A percentile compares a stretch with the other conserved stretches of the same genome.
Evolutionary conservation across 2,329 filamentous ascomycete species (phyloP).

Genomic region (Aspergillus texensis): DNA sequence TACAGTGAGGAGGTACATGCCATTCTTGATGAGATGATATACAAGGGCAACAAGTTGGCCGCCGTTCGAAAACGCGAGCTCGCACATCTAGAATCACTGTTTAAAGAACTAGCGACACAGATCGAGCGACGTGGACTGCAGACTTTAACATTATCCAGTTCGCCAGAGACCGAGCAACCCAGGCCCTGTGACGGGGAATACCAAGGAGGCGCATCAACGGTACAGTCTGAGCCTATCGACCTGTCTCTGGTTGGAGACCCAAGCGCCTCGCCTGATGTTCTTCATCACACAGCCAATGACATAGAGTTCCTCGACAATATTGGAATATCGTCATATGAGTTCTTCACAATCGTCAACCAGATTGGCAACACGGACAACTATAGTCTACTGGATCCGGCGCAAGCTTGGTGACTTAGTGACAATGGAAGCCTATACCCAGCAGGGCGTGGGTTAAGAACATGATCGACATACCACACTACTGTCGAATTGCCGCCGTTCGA

Average conservation of each 20-base stretch:
- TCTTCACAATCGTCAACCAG: conserved; percentile 42
- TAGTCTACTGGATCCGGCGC: conserved; percentile 14
- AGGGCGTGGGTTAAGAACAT: too few species aligned
- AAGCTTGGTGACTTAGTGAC: not conserved
- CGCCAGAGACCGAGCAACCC: not conserved
- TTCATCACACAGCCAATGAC: conserved; percentile 6
- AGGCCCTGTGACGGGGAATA: not conserved
- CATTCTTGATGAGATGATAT: conserved; percentile 40
- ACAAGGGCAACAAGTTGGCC: conserved; percentile 38
- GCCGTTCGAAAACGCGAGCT: conserved; percentile 34
- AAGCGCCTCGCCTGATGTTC: not conserved
- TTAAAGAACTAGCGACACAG: conserved; percentile 28
- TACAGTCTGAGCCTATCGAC: not conserved
- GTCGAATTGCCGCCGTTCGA: too few species aligned
- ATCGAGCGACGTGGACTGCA: conserved; percentile 31
- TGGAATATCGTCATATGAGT: conserved; percentile 45
- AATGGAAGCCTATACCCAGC: too few species aligned
- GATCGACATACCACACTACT: too few species aligned
- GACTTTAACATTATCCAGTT: conserved; percentile 22
- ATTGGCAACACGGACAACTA: conserved; percentile 27
- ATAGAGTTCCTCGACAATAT: conserved; percentile 40
- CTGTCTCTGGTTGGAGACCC: not conserved
- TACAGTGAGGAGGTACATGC: conserved; percentile 23
- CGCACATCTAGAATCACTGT: conserved; percentile 28
- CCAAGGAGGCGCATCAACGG: not conserved